phyloP scores from a whole-genome alignment of 1,284 basidiomycete species.

The Phylloboletellus chloephorus region DNA sequence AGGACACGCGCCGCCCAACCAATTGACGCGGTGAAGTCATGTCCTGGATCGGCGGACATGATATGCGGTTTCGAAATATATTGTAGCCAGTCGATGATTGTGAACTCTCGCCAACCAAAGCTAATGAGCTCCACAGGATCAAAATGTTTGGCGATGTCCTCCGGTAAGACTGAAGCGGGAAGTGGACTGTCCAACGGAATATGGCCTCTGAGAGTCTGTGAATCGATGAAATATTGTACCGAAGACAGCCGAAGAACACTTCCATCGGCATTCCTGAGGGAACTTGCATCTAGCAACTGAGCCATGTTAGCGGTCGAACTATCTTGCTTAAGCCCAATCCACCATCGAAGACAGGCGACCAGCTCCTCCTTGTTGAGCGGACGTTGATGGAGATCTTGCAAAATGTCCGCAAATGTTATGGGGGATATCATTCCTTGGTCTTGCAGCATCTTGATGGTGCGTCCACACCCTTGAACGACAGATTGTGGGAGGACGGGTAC shows the following conservation, averaged over 20 bases:
- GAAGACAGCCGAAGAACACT: slow-evolving; percentile 43
- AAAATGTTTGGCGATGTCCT: slow-evolving; percentile 58
- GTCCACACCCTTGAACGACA: slow-evolving; percentile 50
- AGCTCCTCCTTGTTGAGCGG: slow-evolving; percentile 73
- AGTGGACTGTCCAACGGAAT: slow-evolving; percentile 61
- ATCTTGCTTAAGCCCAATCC: slow-evolving; percentile 42
- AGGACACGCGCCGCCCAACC: slow-evolving; percentile 81
- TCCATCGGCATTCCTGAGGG: slow-evolving; percentile 40
- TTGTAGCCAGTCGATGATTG: slow-evolving; percentile 67
- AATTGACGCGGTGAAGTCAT: slow-evolving; percentile 62
- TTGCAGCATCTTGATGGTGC: slow-evolving; percentile 61
- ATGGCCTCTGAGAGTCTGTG: slow-evolving; percentile 40
- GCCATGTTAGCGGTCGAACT: slow-evolving; percentile 43
- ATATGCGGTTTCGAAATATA: slow-evolving; percentile 54
- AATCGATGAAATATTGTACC: slow-evolving; percentile 70
- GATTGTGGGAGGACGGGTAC: slow-evolving; percentile 71
- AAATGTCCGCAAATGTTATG: slow-evolving; percentile 77
- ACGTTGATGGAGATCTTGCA: slow-evolving; percentile 65
- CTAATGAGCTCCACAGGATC: slow-evolving; percentile 48
- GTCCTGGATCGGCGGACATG: slow-evolving; percentile 38
- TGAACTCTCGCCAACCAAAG: slow-evolving; percentile 80
- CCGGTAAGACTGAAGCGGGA: slow-evolving; percentile 70
- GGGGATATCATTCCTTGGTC: slow-evolving; percentile 61
- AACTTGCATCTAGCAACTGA: slow-evolving; percentile 56
- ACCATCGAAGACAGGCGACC: slow-evolving; percentile 82